Conservation (phyloP, 2,329 filamentous ascomycete genomes). For the Tolypocladium nubicola region DNA sequence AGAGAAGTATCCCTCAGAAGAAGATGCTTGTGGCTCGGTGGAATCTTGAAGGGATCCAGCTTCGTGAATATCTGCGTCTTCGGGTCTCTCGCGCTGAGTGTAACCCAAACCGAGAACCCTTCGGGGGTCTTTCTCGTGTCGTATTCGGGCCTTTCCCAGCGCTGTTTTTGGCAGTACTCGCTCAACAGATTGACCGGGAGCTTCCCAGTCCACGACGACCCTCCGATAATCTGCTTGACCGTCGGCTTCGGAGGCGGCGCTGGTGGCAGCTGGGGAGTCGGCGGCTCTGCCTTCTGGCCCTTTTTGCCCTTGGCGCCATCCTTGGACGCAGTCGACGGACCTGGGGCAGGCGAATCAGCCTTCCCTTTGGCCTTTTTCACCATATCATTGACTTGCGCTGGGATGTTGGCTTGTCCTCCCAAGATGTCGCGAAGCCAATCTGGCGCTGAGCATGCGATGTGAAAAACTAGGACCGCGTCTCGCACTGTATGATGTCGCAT, state of each 20-base stretch:
- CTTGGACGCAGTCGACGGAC: constrained; percentile 35
- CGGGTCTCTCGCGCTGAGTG: constrained; percentile 61
- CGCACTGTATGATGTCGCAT: background rate
- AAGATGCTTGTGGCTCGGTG: constrained; percentile 63
- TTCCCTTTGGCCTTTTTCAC: constrained; percentile 45
- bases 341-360: constrained; percentile 24
- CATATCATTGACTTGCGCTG: constrained; percentile 20
- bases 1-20: constrained; percentile 68
- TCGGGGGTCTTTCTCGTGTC: constrained; percentile 65
- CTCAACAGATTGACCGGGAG: constrained; percentile 86
- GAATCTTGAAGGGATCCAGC: constrained; percentile 75
- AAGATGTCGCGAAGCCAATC: background rate
- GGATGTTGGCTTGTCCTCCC: background rate
- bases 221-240: constrained; percentile 76
- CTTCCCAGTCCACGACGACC: constrained; percentile 95
- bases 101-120: constrained; percentile 72
- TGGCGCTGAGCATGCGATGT: background rate
- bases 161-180: constrained; percentile 91
- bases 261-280: constrained; percentile 20
- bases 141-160: constrained; percentile 92
- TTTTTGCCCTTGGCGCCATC: constrained; percentile 37
- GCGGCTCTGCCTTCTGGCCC: constrained; percentile 18
- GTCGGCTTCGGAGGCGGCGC: constrained; percentile 47
- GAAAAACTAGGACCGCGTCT: background rate
- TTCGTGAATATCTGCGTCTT: constrained; percentile 72